Conservation (phyloP, 371 early-diverging fungal species). For the Saksenaea vasiformis region DNA sequence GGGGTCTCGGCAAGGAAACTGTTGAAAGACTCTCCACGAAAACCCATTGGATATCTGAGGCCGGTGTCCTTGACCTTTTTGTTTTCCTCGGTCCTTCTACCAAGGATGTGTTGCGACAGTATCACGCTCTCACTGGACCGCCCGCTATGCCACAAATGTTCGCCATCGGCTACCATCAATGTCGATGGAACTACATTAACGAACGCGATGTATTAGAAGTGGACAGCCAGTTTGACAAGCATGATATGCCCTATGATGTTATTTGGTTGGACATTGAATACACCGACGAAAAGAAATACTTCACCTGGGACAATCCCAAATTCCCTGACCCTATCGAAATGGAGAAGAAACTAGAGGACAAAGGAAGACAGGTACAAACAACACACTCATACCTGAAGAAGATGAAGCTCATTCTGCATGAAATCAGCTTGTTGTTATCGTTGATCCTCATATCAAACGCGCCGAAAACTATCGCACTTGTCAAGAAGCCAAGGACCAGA, state of each 20-base stretch:
- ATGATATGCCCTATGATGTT: conserved; percentile 92
- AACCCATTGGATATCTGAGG: conserved; percentile 95
- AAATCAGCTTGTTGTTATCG: conserved; percentile 83
- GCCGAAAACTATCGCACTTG: conserved; percentile 75
- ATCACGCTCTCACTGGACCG: conserved; percentile 77
- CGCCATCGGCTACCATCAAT: conserved; percentile 92
- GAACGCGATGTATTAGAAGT: conserved; percentile 83
- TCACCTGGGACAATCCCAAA: conserved; percentile 87
- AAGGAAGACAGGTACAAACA: conserved; percentile 72
- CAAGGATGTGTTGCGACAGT: conserved; percentile 73
- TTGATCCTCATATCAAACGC: conserved; percentile 97
- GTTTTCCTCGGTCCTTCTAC: conserved; percentile 85
- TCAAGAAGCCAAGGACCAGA: conserved; percentile 74
- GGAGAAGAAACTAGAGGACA: conserved; percentile 72
- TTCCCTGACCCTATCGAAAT: conserved; percentile 89
- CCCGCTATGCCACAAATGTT: conserved; percentile 89
- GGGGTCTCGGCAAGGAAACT: conserved; percentile 22
- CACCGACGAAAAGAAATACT: conserved; percentile 88
- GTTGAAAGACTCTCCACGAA: conserved; percentile 40
- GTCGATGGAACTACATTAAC: conserved; percentile 92
- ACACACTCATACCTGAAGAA: background rate
- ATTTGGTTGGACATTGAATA: conserved; percentile 96
- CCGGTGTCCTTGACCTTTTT: conserved; percentile 89
- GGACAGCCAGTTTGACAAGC: conserved; percentile 77
- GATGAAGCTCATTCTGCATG: background rate